Conservation (phyloP, 768 basidiomycete genomes). For the Phaffia australis region DNA sequence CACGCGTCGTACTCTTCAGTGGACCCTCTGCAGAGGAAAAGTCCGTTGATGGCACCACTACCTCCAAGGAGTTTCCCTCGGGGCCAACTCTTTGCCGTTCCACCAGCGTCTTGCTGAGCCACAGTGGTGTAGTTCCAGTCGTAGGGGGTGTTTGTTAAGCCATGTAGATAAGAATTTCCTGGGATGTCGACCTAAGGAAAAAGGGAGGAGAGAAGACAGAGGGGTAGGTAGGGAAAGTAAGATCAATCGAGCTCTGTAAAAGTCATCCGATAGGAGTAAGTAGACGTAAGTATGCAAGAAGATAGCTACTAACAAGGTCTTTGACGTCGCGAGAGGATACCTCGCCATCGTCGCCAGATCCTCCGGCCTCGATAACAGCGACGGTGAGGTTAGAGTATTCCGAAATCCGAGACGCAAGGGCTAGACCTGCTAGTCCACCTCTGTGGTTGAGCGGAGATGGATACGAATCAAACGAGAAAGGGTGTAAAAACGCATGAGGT, state of each 20-base stretch:
- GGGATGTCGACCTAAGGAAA: conserved; percentile 20
- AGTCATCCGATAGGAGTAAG: background rate
- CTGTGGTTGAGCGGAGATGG: background rate
- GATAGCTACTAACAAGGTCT: background rate
- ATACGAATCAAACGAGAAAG: background rate
- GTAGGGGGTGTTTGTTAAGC: conserved; percentile 14
- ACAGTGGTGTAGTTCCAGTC: conserved; percentile 31
- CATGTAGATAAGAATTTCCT: conserved; percentile 24
- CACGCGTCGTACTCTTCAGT: conserved; percentile 43
- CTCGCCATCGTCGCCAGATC: conserved; percentile 16
- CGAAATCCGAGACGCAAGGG: conserved; percentile 19
- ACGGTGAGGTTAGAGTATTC: conserved; percentile 25
- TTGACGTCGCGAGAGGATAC: background rate
- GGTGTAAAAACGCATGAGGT: background rate
- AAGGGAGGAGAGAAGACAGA: background rate
- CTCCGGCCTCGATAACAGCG: conserved; percentile 25
- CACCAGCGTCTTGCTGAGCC: conserved; percentile 25
- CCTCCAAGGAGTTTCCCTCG: conserved; percentile 59
- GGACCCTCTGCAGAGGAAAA: conserved; percentile 44
- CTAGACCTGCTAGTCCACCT: conserved; percentile 24
- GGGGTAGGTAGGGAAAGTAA: background rate
- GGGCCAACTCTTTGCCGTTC: conserved; percentile 12
- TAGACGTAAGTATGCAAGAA: background rate
- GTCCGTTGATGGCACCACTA: conserved; percentile 57
- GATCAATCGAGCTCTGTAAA: background rate